Base-by-base conservation (phyloP, 1,284 basidiomycete genomes). In the Melampsora larici-populina region DNA sequence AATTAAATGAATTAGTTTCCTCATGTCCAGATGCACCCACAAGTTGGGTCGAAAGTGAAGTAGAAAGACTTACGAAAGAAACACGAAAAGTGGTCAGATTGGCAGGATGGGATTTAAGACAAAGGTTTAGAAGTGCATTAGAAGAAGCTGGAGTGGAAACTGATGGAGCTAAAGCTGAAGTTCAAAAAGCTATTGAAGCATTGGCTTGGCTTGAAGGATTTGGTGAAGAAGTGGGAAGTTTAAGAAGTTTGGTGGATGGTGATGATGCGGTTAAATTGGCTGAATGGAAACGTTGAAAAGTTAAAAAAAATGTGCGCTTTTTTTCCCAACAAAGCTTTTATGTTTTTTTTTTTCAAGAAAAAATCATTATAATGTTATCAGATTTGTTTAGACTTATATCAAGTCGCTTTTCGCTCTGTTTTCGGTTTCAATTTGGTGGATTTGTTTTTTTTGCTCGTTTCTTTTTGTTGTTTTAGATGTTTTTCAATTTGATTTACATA, bases 31-130 rank as follows among this genome's bases (percentile, higher is more conserved):
- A 80, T 24, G 81, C 81, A 15, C 78, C 80, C 13, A 80, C 81
- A 81, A 49, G 86, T 87, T 97, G 91, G 82, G 86, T 90, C 21
- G 89, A 91, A 73, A 87, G 86, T 3, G 90, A 98, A 82, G 87
- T 89, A 0, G 87, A 86, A 64, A 87, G 96, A 18, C 87, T 97
- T 64, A 86, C 89, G 67, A 88, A 90, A 55, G 97, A 99, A 87
- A 93, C 93, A 24, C 89, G 96, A 82, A 98, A 98, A 86, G 96
- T 99, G 67, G 86, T 99, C 81, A 87, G 95, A 67, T 85, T 96
- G 21, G 94, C 92, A n/a, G 90, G 90, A 24, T 97, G 92, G 92
- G 95, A 98, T 84, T 84, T 97, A 79, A 88, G 88, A 80, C 92
- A 94, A 84, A 88, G 91, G 64, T 97, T 96, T 87, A 87, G 89